Base-by-base conservation (phyloP, 257 asterid species). In the Solanum tarapatanum region DNA sequence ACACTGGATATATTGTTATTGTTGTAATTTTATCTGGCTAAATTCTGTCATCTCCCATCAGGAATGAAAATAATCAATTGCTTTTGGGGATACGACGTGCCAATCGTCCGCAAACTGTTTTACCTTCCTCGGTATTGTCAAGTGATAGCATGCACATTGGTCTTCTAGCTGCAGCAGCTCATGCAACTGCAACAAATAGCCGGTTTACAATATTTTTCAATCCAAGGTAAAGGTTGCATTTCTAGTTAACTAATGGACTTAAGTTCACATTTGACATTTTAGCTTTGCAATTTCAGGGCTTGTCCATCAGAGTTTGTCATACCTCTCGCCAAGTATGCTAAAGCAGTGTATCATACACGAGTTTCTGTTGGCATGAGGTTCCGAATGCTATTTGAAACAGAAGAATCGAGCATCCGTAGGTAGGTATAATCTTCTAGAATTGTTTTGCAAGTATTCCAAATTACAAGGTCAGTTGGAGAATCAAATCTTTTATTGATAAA, bases 131-230 rank as follows among this genome's bases (percentile, higher is more conserved):
- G 2, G 96, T 96, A 87, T 87, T 96, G 86, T 96, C 99, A 55
- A 96, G 98, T 87, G 98, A 96, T 87, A 95, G 99, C 93, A 96
- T 95, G 98, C 99, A 95, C 91, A 96, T 96, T 64, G 99, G 99
- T 84, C 97, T 96, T 89, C 99, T 96, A 86, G 98, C 99, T 86
- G 99, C 98, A 21, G 98, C 99, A 66, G 96, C 99, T 88, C 98
- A 95, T 88, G 99, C 99, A 48, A 95, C 98, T 11, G 94, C 98
- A 8, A 96, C 99, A 13, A 96, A 93, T 90, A 96, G 98, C 87
- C 98, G 99, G 80, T 95, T 96, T 92, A 93, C 96, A 68, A 92
- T 96, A 88, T 96, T 94, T 92, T 96, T 88, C 87, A 96, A 96
- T 91, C 98, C 98, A 51, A 96, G 98, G 98, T 96, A 88, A 87